Conservation (phyloP, 805 yeast species). For the Candida verbasci region DNA sequence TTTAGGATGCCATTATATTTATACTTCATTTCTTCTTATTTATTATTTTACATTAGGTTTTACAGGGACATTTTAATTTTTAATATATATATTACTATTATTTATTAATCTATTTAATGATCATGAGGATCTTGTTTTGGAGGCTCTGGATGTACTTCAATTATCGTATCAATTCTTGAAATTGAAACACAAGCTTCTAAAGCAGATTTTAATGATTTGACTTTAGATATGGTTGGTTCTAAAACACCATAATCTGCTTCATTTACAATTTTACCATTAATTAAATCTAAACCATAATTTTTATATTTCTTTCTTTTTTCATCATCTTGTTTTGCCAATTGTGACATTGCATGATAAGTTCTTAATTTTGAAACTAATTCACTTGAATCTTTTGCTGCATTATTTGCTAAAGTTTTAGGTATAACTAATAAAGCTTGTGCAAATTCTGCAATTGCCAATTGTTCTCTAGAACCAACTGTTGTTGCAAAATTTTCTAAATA, state of each 20-base stretch:
- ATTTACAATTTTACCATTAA: conserved; percentile 88
- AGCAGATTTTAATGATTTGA: conserved; percentile 90
- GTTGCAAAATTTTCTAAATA: conserved; percentile 96
- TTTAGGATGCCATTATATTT: not conserved
- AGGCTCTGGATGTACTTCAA: conserved; percentile 93
- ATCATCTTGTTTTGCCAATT: conserved; percentile 80
- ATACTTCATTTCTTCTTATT: not conserved
- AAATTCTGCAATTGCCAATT: conserved; percentile 96
- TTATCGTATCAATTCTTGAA: conserved; percentile 96
- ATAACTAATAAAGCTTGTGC: conserved; percentile 84
- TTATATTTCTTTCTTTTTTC: conserved; percentile 78
- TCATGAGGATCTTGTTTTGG: conserved; percentile 89
- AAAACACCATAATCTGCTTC: conserved; percentile 81
- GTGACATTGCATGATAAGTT: conserved; percentile 94
- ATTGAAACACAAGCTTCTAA: conserved; percentile 98
- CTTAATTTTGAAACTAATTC: conserved; percentile 94
- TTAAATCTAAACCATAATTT: conserved; percentile 88
- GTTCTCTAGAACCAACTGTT: conserved; percentile 95
- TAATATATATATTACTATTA: not conserved
- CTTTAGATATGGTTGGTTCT: conserved; percentile 92
- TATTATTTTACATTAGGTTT: not conserved
- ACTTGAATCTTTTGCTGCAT: conserved; percentile 95
- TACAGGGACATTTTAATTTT: not conserved
- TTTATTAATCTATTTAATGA: conserved; percentile 39
- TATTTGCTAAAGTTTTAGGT: conserved; percentile 94